Evolutionary conservation across 768 basidiomycete genomes (phyloP).

Genomic region (Serendipita vermifera): DNA sequence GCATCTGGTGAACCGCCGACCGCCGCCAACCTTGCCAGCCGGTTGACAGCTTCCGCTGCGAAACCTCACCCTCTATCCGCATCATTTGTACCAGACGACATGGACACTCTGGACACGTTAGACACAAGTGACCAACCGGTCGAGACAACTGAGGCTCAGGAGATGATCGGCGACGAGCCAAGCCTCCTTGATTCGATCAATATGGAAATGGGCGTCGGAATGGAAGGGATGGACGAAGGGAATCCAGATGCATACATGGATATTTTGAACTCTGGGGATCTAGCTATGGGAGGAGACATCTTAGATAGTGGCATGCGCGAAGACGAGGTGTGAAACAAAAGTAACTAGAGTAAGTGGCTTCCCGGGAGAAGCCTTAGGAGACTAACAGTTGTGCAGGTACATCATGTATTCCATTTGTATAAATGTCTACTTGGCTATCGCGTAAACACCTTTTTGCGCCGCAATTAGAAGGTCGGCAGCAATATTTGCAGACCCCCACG

Average conservation of each 20-base stretch:
- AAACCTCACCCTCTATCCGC: slow-evolving; percentile 51
- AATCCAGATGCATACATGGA: not conserved
- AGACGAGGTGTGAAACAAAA: not conserved
- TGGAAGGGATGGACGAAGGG: not conserved
- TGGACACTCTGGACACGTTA: not conserved
- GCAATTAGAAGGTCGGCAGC: slow-evolving; percentile 28
- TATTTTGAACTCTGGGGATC: not conserved
- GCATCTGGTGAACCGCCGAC: not conserved
- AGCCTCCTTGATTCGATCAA: slow-evolving; percentile 1
- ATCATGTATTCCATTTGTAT: no score
- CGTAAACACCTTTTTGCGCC: not conserved
- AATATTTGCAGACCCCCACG: slow-evolving; percentile 48
- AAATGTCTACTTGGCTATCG: no score
- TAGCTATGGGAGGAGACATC: not conserved
- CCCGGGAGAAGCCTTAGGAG: not conserved
- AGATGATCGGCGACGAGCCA: not conserved
- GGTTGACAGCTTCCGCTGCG: slow-evolving; percentile 34
- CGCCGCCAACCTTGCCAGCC: not conserved
- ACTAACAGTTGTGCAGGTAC: no score
- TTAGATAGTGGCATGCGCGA: not conserved
- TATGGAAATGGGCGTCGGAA: not conserved
- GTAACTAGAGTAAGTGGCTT: no score
- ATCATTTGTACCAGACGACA: slow-evolving; percentile 30
- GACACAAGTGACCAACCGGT: not conserved
- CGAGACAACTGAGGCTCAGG: not conserved